Evolutionary conservation across 331 rosid species (phyloP).

Genomic region (Spiraea crenata): DNA sequence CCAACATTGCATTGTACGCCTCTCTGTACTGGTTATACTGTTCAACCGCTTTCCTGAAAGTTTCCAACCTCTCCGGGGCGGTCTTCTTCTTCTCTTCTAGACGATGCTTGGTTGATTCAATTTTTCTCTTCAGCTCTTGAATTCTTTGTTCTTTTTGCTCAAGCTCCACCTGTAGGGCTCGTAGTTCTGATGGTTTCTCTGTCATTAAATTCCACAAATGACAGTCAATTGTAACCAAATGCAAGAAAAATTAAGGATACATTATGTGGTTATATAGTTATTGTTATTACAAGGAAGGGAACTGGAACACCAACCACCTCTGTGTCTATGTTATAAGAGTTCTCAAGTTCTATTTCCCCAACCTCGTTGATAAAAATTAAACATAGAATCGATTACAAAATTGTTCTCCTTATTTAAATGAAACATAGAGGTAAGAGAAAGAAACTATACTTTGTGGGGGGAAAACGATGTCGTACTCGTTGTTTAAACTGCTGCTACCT

Average conservation of each 20-base stretch:
- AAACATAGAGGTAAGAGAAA: background rate
- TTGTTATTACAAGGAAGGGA: no score
- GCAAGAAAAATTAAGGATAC: background rate
- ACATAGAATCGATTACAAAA: no score
- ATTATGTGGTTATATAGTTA: background rate
- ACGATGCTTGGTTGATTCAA: conserved; percentile 31
- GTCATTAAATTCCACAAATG: background rate
- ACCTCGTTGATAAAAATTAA: no score
- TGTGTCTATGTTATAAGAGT: no score
- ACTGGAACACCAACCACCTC: background rate
- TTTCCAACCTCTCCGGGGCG: conserved; percentile 32
- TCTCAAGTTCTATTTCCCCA: no score
- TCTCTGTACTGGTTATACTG: conserved; percentile 45
- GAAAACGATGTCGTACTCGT: background rate
- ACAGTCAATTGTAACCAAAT: background rate
- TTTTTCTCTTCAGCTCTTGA: conserved; percentile 47
- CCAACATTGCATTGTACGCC: conserved; percentile 40
- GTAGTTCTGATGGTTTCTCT: conserved; percentile 27
- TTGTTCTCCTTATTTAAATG: background rate
- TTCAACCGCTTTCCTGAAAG: conserved; percentile 31
- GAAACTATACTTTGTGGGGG: conserved; percentile 30
- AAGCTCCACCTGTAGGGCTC: conserved; percentile 34
- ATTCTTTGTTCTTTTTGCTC: conserved; percentile 39
- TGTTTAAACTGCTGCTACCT: conserved; percentile 26
- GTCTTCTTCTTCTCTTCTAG: conserved; percentile 38